Percentiles rank a stretch among this genome's conserved stretches.
Evolutionary conservation across 805 yeast species (phyloP).

Genomic region (Ogataea trehalophila): DNA sequence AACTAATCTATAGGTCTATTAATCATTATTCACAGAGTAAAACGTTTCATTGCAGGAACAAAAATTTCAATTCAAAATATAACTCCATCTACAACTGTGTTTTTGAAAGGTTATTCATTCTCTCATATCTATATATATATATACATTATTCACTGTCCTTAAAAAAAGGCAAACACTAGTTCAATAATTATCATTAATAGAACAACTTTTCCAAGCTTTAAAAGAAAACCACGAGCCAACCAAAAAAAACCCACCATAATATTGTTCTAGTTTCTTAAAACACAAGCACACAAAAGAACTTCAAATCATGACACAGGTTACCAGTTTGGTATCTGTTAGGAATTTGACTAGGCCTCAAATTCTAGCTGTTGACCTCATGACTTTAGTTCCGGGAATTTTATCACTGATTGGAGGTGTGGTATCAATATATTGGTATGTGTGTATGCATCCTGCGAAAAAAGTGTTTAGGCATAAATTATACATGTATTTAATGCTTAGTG

Average conservation of each 20-base stretch:
- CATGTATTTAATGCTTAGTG: slow-evolving; percentile 10
- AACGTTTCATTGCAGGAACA: too few species aligned
- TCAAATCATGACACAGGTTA: background rate
- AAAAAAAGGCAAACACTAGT: too few species aligned
- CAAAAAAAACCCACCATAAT: background rate
- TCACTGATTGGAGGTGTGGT: slow-evolving; percentile 12
- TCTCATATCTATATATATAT: too few species aligned
- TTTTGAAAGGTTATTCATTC: too few species aligned
- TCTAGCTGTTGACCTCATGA: slow-evolving; percentile 6
- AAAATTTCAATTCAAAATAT: too few species aligned
- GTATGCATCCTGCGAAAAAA: slow-evolving; percentile 12
- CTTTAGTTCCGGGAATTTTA: slow-evolving; percentile 10
- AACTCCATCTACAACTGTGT: too few species aligned
- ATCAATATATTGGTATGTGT: slow-evolving; percentile 15
- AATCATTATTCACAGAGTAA: too few species aligned
- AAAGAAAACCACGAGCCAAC: too few species aligned
- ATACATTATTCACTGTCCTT: too few species aligned
- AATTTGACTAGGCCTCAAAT: slow-evolving; percentile 4
- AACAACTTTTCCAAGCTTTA: too few species aligned
- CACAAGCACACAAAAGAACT: background rate
- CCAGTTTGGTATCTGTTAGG: background rate
- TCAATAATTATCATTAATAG: too few species aligned
- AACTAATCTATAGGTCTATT: too few species aligned
- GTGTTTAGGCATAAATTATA: slow-evolving; percentile 15
- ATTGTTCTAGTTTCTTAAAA: background rate